phyloP scores from a whole-genome alignment of 345 rosid species.

The Arabis hirsuta region DNA sequence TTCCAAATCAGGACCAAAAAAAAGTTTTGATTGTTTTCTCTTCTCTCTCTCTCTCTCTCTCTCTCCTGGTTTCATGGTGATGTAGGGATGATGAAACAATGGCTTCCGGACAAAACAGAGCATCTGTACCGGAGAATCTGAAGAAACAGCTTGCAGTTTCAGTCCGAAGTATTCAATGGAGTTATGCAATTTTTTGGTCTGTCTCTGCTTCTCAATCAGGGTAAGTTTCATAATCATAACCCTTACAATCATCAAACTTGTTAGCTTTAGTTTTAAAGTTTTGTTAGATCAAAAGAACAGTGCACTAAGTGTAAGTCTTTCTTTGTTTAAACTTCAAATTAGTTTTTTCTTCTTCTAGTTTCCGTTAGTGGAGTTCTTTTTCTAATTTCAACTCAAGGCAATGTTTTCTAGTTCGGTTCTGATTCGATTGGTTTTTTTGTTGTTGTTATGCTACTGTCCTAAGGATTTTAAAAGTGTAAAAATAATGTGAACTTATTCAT shows the following conservation, averaged over 20 bases:
- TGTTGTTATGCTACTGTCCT: not conserved
- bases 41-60: conserved; percentile 9
- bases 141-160: conserved; percentile 84
- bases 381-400: not conserved
- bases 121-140: conserved; percentile 53
- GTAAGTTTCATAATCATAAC: conserved; percentile 48
- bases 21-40: not conserved
- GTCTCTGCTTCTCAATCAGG: conserved; percentile 68
- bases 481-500: not conserved
- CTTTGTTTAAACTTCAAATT: not conserved
- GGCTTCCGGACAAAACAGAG: conserved; percentile 29
- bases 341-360: not conserved
- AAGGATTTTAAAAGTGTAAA: not conserved
- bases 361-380: not conserved
- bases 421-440: not conserved
- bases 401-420: not conserved
- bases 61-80: conserved; percentile 26
- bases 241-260: not conserved
- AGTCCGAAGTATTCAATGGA: conserved; percentile 87
- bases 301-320: too few relatives aligned
- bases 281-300: not conserved
- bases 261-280: not conserved
- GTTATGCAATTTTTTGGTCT: conserved; percentile 97
- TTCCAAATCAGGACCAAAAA: conserved; percentile 17
- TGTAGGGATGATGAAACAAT: conserved; percentile 43